phyloP scores from a whole-genome alignment of 768 basidiomycete genomes.

The Megacollybia marginata region DNA sequence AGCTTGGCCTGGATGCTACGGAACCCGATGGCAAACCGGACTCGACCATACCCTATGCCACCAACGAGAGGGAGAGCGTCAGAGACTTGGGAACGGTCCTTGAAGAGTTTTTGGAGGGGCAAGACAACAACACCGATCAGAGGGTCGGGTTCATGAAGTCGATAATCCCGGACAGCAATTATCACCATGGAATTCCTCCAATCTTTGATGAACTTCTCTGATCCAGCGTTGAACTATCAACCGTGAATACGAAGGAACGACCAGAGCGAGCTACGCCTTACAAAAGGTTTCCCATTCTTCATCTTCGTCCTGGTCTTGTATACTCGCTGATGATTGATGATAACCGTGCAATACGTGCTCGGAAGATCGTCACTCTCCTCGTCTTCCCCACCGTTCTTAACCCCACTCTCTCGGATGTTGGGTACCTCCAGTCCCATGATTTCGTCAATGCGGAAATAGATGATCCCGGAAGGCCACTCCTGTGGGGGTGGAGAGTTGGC shows the following conservation, averaged over 20 bases:
- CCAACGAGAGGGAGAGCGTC: conserved; percentile 59
- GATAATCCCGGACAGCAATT: conserved; percentile 57
- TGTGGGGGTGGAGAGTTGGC: conserved; percentile 44
- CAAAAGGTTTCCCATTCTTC: conserved; percentile 37
- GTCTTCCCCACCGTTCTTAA: conserved; percentile 43
- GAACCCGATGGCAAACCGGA: conserved; percentile 61
- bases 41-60: conserved; percentile 60
- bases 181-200: conserved; percentile 54
- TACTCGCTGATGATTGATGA: conserved; percentile 35
- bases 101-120: conserved; percentile 36
- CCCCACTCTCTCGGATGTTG: conserved; percentile 48
- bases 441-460: conserved; percentile 60
- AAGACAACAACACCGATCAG: conserved; percentile 67
- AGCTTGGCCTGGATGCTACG: conserved; percentile 55
- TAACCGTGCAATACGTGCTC: conserved; percentile 48
- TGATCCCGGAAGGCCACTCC: conserved; percentile 58
- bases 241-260: not conserved
- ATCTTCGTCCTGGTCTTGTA: conserved; percentile 41
- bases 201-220: conserved; percentile 63
- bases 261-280: conserved; percentile 17
- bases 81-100: conserved; percentile 44
- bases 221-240: conserved; percentile 48
- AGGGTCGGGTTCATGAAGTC: conserved; percentile 53
- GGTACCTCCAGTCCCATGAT: conserved; percentile 57
- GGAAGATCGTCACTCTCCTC: conserved; percentile 57